Conservation (phyloP, 495 filamentous ascomycete species). For the Viridothelium virens region DNA sequence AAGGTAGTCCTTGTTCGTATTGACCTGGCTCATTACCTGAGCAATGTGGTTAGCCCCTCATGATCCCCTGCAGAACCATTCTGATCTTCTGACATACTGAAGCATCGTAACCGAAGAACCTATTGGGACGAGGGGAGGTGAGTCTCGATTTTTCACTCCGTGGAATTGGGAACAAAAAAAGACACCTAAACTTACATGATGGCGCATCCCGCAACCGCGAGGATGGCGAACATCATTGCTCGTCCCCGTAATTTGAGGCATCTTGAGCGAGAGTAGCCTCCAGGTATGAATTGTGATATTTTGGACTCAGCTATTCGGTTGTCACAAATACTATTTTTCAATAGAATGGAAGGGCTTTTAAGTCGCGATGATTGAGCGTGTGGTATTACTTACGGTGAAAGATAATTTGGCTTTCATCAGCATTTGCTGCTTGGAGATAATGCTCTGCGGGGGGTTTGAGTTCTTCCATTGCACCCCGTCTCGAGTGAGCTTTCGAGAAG, state of each 20-base stretch:
- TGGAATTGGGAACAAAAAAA: too few relatives aligned
- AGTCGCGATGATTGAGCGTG: neutral
- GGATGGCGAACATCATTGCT: slow-evolving; percentile 27
- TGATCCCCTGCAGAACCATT: neutral
- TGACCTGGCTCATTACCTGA: slow-evolving; percentile 37
- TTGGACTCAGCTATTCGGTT: neutral
- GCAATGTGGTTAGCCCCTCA: neutral
- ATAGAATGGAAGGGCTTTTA: too few relatives aligned
- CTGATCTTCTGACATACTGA: neutral
- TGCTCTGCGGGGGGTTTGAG: neutral
- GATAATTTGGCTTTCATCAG: neutral
- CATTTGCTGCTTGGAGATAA: neutral
- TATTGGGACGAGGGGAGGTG: too few relatives aligned
- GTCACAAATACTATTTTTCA: neutral
- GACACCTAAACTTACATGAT: slow-evolving; percentile 23
- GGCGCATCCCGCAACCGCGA: slow-evolving; percentile 24
- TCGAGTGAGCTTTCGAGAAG: neutral
- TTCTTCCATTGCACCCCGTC: neutral
- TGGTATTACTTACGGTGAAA: neutral
- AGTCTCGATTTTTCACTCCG: too few relatives aligned
- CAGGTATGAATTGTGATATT: slow-evolving; percentile 23
- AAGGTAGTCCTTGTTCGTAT: slow-evolving; percentile 35
- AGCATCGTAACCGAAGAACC: slow-evolving; percentile 36
- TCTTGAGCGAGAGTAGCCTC: slow-evolving; percentile 27
- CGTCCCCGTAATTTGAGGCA: slow-evolving; percentile 26